Evolutionary conservation across 306 rosid species (phyloP).

Genomic region (Dalbergia cultrata): DNA sequence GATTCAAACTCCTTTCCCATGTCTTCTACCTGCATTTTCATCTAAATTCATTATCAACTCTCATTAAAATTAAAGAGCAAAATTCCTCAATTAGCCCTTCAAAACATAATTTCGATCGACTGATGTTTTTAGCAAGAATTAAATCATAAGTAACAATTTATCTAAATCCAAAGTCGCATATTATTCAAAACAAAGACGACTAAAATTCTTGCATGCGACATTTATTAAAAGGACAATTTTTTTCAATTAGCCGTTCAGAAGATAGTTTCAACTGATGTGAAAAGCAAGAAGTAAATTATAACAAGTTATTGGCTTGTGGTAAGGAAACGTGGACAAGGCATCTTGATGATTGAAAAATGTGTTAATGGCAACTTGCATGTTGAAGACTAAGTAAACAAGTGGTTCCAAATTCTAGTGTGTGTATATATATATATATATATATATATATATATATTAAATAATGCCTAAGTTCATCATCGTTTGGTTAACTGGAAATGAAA

Average conservation of each 20-base stretch:
- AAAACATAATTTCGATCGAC: not conserved
- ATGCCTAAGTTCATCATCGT: not conserved
- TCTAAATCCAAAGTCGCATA: not conserved
- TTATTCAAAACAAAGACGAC: not conserved
- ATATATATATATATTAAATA: too few species aligned
- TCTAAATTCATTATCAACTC: not conserved
- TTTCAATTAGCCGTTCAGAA: not conserved
- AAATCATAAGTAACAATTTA: conserved; percentile 23
- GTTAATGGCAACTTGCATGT: not conserved
- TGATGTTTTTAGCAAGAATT: not conserved
- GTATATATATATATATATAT: too few species aligned
- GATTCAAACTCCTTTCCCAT: conserved; percentile 48
- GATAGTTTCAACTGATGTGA: not conserved
- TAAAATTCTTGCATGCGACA: not conserved
- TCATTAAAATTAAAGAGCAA: not conserved
- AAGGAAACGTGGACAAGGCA: conserved; percentile 10
- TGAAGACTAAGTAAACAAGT: not conserved
- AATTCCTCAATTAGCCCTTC: not conserved
- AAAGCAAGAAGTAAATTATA: not conserved
- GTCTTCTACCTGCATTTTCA: conserved; percentile 56
- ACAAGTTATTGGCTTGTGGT: not conserved
- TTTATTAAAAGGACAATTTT: not conserved
- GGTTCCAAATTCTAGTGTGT: not conserved
- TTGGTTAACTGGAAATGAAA: not conserved
- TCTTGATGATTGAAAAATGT: not conserved